These are phyloP conservation scores for Hyaloscypha variabilis DNA, from an alignment of 495 filamentous ascomycete species.

Conservation along the genomic window DNA sequence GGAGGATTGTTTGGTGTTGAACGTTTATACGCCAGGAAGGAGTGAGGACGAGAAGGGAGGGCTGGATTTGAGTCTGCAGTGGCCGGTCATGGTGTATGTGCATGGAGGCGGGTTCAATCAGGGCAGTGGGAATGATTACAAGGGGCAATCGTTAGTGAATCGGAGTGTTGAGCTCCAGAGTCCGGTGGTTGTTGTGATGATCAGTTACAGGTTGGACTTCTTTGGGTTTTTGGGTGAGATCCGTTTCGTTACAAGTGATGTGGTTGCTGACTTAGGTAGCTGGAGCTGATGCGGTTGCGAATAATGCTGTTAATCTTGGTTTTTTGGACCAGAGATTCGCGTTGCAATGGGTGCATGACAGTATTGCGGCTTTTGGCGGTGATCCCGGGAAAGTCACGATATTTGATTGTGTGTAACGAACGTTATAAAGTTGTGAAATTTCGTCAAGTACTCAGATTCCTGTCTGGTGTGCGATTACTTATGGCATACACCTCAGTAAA, in stretches of 20 bases:
- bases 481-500: not conserved
- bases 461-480: not conserved
- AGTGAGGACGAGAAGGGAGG: not conserved
- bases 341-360: conserved; percentile 60
- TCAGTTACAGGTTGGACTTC: conserved; percentile 63
- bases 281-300: not conserved
- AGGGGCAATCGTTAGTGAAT: not conserved
- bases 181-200: conserved; percentile 36
- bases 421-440: too few species aligned
- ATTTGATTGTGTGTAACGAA: conserved; percentile 21
- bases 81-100: not conserved
- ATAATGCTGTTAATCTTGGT: conserved; percentile 15
- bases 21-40: not conserved
- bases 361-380: conserved; percentile 56
- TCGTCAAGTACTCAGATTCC: too few species aligned
- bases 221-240: conserved; percentile 18
- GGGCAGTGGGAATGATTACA: not conserved
- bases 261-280: not conserved
- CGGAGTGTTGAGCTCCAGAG: not conserved
- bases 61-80: not conserved
- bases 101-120: not conserved
- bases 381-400: conserved; percentile 39
- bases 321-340: conserved; percentile 61
- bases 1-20: not conserved
- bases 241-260: not conserved